Conservation (phyloP, 108 stramenopile genomes). For the Chaetoceros tenuissimus region DNA sequence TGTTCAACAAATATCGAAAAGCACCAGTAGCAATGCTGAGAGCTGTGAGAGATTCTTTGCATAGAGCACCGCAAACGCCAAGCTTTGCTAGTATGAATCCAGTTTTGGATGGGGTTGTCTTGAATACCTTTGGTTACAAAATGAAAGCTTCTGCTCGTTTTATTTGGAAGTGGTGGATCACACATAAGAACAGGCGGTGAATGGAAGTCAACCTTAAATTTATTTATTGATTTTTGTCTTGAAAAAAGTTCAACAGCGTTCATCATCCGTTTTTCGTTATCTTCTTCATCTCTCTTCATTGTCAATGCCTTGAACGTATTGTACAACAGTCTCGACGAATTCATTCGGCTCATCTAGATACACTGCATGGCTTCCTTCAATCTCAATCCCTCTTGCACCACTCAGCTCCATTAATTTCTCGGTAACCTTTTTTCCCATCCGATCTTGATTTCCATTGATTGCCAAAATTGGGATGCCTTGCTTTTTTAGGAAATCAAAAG, state of each 20-base stretch:
- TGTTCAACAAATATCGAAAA: slow-evolving; percentile 11
- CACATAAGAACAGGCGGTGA: background rate
- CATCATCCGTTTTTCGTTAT: too few relatives aligned
- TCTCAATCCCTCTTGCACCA: slow-evolving; percentile 19
- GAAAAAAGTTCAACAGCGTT: too few relatives aligned
- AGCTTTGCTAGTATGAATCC: slow-evolving; percentile 5
- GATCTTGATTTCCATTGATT: slow-evolving; percentile 33
- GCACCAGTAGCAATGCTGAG: background rate
- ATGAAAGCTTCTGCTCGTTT: slow-evolving; percentile 1
- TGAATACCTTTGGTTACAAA: slow-evolving; percentile 1
- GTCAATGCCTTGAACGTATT: too few relatives aligned
- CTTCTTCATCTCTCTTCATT: too few relatives aligned
- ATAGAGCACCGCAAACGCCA: slow-evolving; percentile 7
- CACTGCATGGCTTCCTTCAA: slow-evolving; percentile 31
- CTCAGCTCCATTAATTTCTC: slow-evolving; percentile 10
- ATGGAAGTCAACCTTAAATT: too few relatives aligned
- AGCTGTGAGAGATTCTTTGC: slow-evolving; percentile 9
- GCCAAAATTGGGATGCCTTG: slow-evolving; percentile 20
- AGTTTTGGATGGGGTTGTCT: slow-evolving; percentile 10
- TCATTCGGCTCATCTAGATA: slow-evolving; percentile 37
- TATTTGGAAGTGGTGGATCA: slow-evolving; percentile 15
- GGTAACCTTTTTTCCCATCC: slow-evolving; percentile 26
- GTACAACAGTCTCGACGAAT: slow-evolving; percentile 27
- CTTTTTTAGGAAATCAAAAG: slow-evolving; percentile 3
- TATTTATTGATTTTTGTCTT: too few relatives aligned